Percentiles rank a stretch among this genome's conserved stretches.
phyloP scores from a whole-genome alignment of 495 filamentous ascomycete species.

The Xylaria sp. region DNA sequence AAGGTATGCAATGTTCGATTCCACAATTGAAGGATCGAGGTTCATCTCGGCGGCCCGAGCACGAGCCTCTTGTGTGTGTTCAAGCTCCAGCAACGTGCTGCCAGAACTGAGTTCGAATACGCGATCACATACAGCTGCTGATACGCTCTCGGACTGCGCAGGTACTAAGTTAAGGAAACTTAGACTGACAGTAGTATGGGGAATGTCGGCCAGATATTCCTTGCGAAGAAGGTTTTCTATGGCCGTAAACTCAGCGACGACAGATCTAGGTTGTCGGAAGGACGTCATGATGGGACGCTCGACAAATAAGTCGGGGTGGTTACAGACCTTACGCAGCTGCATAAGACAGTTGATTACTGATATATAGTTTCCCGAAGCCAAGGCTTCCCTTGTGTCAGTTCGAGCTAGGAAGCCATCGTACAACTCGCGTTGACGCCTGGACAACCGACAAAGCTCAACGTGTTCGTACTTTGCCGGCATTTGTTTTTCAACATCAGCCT shows the following conservation, averaged over 20 bases:
- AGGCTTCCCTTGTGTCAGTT: slow-evolving; percentile 83
- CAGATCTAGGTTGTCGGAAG: slow-evolving; percentile 88
- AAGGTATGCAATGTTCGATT: slow-evolving; percentile 73
- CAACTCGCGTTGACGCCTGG: slow-evolving; percentile 90
- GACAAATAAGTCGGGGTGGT: slow-evolving; percentile 97
- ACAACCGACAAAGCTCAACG: slow-evolving; percentile 92
- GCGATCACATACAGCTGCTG: slow-evolving; percentile 64
- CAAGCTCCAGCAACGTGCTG: slow-evolving; percentile 64
- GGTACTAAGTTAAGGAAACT: slow-evolving; percentile 84
- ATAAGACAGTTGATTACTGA: slow-evolving; percentile 98
- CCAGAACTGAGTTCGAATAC: slow-evolving; percentile 70
- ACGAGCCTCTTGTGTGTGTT: slow-evolving; percentile 67
- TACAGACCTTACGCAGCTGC: slow-evolving; percentile 98
- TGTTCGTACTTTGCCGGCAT: slow-evolving; percentile 99
- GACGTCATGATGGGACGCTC: slow-evolving; percentile 98
- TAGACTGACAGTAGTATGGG: slow-evolving; percentile 71
- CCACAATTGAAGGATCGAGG: slow-evolving; percentile 66
- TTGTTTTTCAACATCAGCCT: slow-evolving; percentile 98
- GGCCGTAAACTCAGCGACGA: slow-evolving; percentile 76
- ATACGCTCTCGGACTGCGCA: slow-evolving; percentile 71
- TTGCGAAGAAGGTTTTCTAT: slow-evolving; percentile 76
- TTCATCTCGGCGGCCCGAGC: slow-evolving; percentile 66
- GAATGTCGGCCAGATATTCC: slow-evolving; percentile 68
- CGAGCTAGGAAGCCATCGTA: slow-evolving; percentile 98
- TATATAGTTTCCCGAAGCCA: slow-evolving; percentile 95